Evolutionary conservation across 129 eudicot species (phyloP).

Genomic region (Arctium minus): DNA sequence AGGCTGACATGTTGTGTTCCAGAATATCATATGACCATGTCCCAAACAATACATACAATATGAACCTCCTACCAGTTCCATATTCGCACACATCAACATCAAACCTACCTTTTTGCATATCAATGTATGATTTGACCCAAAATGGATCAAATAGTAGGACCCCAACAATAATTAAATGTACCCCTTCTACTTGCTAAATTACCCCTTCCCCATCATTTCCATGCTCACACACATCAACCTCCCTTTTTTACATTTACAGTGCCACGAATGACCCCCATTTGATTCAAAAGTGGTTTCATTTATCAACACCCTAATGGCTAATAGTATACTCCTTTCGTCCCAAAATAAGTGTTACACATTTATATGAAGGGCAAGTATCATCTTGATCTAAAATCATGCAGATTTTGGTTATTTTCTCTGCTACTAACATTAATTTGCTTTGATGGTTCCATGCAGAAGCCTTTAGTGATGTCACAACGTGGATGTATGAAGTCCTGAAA

Average conservation of each 20-base stretch:
- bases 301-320: too few relatives aligned
- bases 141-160: not conserved
- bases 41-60: not conserved
- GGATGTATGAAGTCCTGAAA: not conserved
- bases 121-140: not conserved
- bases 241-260: not conserved
- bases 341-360: not conserved
- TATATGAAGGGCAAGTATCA: not conserved
- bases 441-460: slow-evolving; percentile 20
- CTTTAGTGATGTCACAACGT: not conserved
- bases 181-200: not conserved
- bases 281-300: not conserved
- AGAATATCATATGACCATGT: too few relatives aligned
- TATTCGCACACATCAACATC: not conserved
- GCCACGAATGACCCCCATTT: not conserved
- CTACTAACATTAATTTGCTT: not conserved
- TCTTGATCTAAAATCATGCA: not conserved
- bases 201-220: not conserved
- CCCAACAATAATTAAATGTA: not conserved
- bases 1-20: not conserved
- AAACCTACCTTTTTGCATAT: too few relatives aligned
- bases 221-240: not conserved
- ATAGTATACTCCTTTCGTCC: not conserved
- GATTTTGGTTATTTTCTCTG: not conserved
- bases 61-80: not conserved